Conservation (phyloP, 2,329 filamentous ascomycete species). For the Fusarium sp. region DNA sequence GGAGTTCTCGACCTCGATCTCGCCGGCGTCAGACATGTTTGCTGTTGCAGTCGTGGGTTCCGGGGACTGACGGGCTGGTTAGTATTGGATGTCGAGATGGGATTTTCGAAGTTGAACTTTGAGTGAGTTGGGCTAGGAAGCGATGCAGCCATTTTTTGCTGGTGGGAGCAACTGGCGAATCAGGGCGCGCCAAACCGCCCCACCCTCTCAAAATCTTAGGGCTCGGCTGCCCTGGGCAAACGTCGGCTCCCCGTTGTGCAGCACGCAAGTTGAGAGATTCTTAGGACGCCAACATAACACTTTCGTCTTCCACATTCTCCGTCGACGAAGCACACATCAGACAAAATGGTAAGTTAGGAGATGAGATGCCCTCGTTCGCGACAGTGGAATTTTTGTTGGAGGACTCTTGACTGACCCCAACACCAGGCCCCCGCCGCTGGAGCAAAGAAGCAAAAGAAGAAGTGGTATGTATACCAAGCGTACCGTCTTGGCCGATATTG, state of each 20-base stretch:
- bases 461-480: constrained; percentile 52
- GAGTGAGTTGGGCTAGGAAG: constrained; percentile 36
- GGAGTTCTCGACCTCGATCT: constrained; percentile 89
- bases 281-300: constrained; percentile 41
- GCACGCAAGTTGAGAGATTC: not conserved
- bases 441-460: constrained; percentile 65
- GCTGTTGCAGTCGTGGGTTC: constrained; percentile 56
- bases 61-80: constrained; percentile 53
- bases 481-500: constrained; percentile 25
- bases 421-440: constrained; percentile 58
- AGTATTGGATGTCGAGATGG: constrained; percentile 55
- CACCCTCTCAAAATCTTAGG: constrained; percentile 50
- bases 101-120: constrained; percentile 47
- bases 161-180: constrained; percentile 52
- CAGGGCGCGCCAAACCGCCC: constrained; percentile 46
- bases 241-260: not conserved
- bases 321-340: constrained; percentile 55
- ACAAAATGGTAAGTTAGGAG: constrained; percentile 56
- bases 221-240: constrained; percentile 55
- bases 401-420: constrained; percentile 39
- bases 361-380: constrained; percentile 14
- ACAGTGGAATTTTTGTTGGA: constrained; percentile 10
- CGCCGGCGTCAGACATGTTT: constrained; percentile 93
- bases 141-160: not conserved
- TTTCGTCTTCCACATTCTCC: constrained; percentile 51